Evolutionary conservation across 768 basidiomycete genomes (phyloP).

Genomic region (Rhodotorula sphaerocarpa): DNA sequence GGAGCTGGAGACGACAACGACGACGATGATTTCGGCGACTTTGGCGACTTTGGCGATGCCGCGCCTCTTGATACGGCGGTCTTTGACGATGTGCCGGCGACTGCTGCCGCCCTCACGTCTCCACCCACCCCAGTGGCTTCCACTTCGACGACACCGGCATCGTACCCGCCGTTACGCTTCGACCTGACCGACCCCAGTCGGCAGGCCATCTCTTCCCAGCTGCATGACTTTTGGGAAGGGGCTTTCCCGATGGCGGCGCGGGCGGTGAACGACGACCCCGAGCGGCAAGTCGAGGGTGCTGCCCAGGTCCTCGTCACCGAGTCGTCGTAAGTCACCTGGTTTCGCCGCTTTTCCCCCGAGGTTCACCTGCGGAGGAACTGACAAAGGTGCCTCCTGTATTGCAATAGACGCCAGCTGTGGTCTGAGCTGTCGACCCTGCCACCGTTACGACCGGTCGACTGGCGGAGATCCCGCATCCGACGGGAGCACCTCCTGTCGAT

Average conservation of each 20-base stretch:
- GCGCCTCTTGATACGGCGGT: slow-evolving; percentile 21
- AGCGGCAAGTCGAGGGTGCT: slow-evolving; percentile 26
- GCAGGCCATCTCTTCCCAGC: slow-evolving; percentile 10
- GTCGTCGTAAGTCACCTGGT: slow-evolving; percentile 6
- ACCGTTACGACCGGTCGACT: slow-evolving; percentile 28
- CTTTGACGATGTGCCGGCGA: neutral
- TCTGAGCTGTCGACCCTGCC: slow-evolving; percentile 12
- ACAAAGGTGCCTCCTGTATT: neutral
- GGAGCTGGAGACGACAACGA: neutral
- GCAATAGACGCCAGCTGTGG: slow-evolving; percentile 10
- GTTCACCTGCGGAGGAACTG: neutral
- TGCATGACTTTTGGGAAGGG: slow-evolving; percentile 8
- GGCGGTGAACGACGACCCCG: slow-evolving; percentile 23
- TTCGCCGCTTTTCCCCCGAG: no score
- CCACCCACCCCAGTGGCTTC: neutral
- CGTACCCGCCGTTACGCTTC: slow-evolving; percentile 16
- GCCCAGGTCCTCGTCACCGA: slow-evolving; percentile 27
- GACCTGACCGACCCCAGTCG: slow-evolving; percentile 2
- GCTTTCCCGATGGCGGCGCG: slow-evolving; percentile 7
- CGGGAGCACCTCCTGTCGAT: slow-evolving; percentile 28
- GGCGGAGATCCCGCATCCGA: slow-evolving; percentile 25
- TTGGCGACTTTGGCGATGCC: slow-evolving; percentile 25
- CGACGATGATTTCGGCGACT: slow-evolving; percentile 33
- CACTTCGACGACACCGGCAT: neutral
- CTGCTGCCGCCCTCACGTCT: neutral